phyloP scores from a whole-genome alignment of 345 rosid species.

The Clausena lansium region DNA sequence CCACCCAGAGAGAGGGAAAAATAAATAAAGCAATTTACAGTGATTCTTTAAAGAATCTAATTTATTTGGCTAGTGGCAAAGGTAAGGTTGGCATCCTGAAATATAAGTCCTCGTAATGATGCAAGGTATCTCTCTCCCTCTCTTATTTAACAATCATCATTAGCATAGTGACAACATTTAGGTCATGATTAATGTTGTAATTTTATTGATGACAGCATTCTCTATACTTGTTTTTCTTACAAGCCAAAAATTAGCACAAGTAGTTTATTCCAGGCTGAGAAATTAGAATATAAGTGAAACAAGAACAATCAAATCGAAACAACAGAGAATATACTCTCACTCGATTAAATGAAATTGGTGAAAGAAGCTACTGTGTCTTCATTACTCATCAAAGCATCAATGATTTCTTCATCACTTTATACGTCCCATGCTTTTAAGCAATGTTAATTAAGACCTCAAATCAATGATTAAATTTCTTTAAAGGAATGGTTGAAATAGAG shows the following conservation, averaged over 20 bases:
- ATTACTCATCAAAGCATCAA: neutral
- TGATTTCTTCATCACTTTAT: neutral
- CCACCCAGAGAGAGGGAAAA: neutral
- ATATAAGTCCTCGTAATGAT: neutral
- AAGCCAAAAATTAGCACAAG: neutral
- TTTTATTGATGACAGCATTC: too few species aligned
- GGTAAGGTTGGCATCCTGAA: neutral
- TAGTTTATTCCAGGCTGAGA: neutral
- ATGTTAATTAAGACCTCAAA: neutral
- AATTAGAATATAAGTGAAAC: neutral
- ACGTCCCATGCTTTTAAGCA: neutral
- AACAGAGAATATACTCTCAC: neutral
- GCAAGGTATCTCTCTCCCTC: neutral
- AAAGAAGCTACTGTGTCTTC: neutral
- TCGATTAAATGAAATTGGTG: neutral
- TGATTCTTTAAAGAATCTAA: slow-evolving; percentile 10
- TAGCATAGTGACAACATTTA: neutral
- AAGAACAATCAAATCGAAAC: neutral
- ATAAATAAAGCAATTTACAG: neutral
- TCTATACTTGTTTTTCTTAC: neutral
- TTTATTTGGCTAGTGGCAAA: slow-evolving; percentile 6
- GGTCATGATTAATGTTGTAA: neutral
- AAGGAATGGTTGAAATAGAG: neutral
- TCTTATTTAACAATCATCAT: neutral
- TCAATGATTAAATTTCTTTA: neutral